Evolutionary conservation across 1,284 basidiomycete species (phyloP), one percentile per base, ranked within the genome.

Genomic region (Bondarzewia mesenterica): DNA sequence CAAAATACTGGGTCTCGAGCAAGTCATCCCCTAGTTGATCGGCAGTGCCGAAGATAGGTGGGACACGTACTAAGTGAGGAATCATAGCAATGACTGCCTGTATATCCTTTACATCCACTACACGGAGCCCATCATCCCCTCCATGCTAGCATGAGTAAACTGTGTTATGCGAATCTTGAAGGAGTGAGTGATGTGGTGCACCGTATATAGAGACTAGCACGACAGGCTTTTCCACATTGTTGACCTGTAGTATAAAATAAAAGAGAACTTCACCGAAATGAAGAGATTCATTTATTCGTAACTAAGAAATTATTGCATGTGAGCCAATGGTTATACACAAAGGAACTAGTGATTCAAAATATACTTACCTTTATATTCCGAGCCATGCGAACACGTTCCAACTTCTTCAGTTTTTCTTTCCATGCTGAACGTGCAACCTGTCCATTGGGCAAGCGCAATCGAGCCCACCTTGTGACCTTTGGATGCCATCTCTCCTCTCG

Each of bases 201-300:
- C 21, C 22, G 23, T 38, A 46, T 2, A 47, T 8, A 4, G 45
- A 52, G 27, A 20, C 18, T 20, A 23, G 50, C 39, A 21, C 46
- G 48, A 42, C 29, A 14, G 41, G 48, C 50, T 16, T 40, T 40
- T 6, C 46, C 37, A 4, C 50, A 47, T 7, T 48, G 23, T 14
- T 42, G 29, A 15, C 22, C 12, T 5, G 50, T n/a, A 27, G 39
- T 37, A 2, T 32, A 15, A 29, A 49, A 45, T 35, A 43, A 25
- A 12, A 16, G 12, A 7, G 42, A 4, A 35, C 27, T 22, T 14
- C 22, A 16, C 20, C 12, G 26, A 15, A 60, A 50, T 48, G 12
- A 61, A 29, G 2, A 55, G 52, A 45, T 59, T 60, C 12, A 50
- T 26, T 36, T 58, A 53, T 3, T 43, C 32, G 1, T 52, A 48